These are phyloP conservation scores for Cavenderia fasciculata DNA, from an alignment of 78 protist species.

Conservation along the genomic window DNA sequence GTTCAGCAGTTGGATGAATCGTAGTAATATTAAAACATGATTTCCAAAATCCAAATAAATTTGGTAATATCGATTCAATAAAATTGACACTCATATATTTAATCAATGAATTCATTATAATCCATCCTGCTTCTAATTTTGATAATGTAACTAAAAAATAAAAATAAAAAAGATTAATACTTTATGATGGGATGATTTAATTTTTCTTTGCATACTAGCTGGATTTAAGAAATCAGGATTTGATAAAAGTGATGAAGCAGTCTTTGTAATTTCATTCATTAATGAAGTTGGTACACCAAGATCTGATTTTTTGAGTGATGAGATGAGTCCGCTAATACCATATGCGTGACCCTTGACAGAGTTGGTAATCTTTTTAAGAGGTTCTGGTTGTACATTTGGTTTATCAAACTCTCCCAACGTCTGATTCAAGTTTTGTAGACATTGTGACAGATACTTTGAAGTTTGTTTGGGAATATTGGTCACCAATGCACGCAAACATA, in stretches of 20 bases:
- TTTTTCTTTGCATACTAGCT: no score
- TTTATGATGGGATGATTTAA: no score
- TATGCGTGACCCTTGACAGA: conserved; percentile 50
- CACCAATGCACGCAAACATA: conserved; percentile 44
- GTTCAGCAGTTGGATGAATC: conserved; percentile 53
- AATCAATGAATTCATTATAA: conserved; percentile 45
- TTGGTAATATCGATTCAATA: conserved; percentile 6
- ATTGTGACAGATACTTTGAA: conserved; percentile 1
- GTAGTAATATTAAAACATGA: conserved; percentile 54
- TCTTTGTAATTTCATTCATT: conserved; percentile 51
- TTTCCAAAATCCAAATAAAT: conserved; percentile 46
- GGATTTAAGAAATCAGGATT: conserved; percentile 65
- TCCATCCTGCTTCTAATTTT: conserved; percentile 74
- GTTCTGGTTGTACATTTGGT: conserved; percentile 48
- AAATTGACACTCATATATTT: conserved; percentile 35
- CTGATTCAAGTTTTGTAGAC: conserved; percentile 8
- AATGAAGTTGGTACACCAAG: conserved; percentile 59
- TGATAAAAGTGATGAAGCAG: background rate
- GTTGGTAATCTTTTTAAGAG: conserved; percentile 50
- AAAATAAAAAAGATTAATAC: no score
- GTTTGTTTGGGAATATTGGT: conserved; percentile 42
- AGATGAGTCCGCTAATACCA: conserved; percentile 45
- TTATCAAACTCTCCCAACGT: conserved; percentile 47
- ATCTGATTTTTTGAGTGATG: conserved; percentile 22
- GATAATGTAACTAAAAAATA: conserved; percentile 41